Evolutionary conservation across 2,329 filamentous ascomycete genomes (phyloP).

Genomic region (Diaporthe sp.): DNA sequence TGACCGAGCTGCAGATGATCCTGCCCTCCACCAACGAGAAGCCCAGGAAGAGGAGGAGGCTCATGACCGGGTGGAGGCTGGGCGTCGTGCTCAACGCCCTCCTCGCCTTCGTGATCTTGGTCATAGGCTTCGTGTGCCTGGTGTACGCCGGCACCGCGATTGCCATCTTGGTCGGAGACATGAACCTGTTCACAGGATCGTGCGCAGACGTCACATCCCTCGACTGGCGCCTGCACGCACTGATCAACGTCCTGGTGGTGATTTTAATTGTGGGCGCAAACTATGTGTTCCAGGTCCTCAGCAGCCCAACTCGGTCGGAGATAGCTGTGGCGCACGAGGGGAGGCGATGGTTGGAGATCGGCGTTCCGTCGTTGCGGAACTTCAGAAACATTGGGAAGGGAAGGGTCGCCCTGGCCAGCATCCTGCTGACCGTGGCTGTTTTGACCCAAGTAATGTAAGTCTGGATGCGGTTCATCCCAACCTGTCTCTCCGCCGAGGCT

Average conservation of each 20-base stretch:
- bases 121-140: slow-evolving; percentile 49
- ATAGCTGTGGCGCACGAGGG: slow-evolving; percentile 61
- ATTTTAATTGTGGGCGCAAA: slow-evolving; percentile 64
- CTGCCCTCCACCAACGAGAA: slow-evolving; percentile 39
- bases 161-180: slow-evolving; percentile 52
- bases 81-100: slow-evolving; percentile 61
- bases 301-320: slow-evolving; percentile 66
- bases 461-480: neutral
- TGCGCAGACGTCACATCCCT: slow-evolving; percentile 55
- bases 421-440: slow-evolving; percentile 59
- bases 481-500: neutral
- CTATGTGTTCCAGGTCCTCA: slow-evolving; percentile 68
- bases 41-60: slow-evolving; percentile 42
- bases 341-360: slow-evolving; percentile 66
- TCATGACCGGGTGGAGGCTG: slow-evolving; percentile 62
- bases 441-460: slow-evolving; percentile 65
- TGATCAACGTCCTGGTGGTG: slow-evolving; percentile 60
- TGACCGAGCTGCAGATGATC: slow-evolving; percentile 43
- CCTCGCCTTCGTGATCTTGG: slow-evolving; percentile 50
- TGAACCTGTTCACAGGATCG: slow-evolving; percentile 55
- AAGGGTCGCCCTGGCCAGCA: slow-evolving; percentile 55
- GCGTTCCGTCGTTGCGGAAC: slow-evolving; percentile 67
- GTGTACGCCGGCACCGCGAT: slow-evolving; percentile 54
- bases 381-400: slow-evolving; percentile 58
- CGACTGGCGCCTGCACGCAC: slow-evolving; percentile 58